A percentile compares a stretch with the other conserved stretches of the same genome.
phyloP scores from a whole-genome alignment of 768 basidiomycete species.

The Suillus subluteus region DNA sequence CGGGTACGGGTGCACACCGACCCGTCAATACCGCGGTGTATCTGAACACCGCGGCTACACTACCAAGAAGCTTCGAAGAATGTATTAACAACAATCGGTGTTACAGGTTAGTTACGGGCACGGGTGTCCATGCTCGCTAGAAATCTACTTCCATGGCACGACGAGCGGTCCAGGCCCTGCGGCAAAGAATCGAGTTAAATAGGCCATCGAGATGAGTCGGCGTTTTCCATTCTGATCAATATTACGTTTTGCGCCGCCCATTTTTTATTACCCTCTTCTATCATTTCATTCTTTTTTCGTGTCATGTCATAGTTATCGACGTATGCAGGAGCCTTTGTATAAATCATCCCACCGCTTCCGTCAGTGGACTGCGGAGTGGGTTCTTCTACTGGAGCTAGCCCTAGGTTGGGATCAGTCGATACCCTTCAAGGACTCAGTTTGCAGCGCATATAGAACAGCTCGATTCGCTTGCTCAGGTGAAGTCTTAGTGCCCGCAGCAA shows the following conservation, averaged over 20 bases:
- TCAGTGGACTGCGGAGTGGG: slow-evolving; percentile 15
- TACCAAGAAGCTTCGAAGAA: too few relatives aligned
- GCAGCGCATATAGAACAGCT: slow-evolving; percentile 12
- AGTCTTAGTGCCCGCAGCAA: not conserved
- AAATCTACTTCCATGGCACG: not conserved
- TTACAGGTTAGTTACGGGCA: not conserved
- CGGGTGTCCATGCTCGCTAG: not conserved
- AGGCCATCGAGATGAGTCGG: not conserved
- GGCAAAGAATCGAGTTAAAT: not conserved
- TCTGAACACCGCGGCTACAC: too few relatives aligned
- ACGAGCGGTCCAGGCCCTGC: not conserved
- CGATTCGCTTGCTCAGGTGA: slow-evolving; percentile 1
- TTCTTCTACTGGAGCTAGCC: slow-evolving; percentile 12
- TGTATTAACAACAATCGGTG: not conserved
- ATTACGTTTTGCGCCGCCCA: not conserved
- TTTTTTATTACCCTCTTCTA: too few relatives aligned
- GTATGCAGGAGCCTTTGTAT: slow-evolving; percentile 16
- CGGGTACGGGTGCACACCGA: too few relatives aligned
- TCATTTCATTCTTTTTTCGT: too few relatives aligned
- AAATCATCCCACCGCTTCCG: slow-evolving; percentile 12
- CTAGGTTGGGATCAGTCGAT: slow-evolving; percentile 2
- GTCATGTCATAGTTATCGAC: slow-evolving; percentile 1
- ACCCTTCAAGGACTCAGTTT: slow-evolving; percentile 11
- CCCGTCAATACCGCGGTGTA: too few relatives aligned
- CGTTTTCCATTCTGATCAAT: not conserved